Evolutionary conservation across 306 rosid species (phyloP), one percentile per base, ranked within the genome.

Genomic region (Quercus rubra): DNA sequence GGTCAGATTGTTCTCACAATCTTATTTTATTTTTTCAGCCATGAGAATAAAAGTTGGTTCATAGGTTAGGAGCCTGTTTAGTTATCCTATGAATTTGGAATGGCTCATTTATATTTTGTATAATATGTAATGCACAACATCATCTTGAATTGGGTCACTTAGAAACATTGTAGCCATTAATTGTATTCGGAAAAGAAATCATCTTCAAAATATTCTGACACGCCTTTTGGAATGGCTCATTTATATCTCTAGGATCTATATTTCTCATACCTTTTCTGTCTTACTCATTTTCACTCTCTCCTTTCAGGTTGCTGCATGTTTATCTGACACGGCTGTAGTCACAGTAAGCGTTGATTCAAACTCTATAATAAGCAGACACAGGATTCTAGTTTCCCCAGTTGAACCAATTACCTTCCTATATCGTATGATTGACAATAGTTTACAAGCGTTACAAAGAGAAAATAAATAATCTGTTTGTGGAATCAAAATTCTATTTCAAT

Each of bases 371-470:
- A 86, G 89, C 84, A 84, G 90, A 86, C 92, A 88, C 46, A 90
- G 95, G 78, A 92, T 89, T 84, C 89, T 76, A 74, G 88, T 90
- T 87, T 85, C 97, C 85, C 89, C 92, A 71, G 79, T 81, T 85
- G 33, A 89, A 19, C 94, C 97, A 49, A 81, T 87, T 81, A 87
- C 93, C 76, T 94, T 94, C 81, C 89, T 92, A 55, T 91, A 85
- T 55, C 97, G 98, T 92, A 92, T 21, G 51, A 78, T 54, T 59
- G 77, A 75, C 66, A 31, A 17, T 30, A 17, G 49, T 64, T 33
- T 64, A 6, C 23, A 64, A 3, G 15, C 3, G 0, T 59, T 31
- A 4, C 43, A 7, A 30, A 6, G 71, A 64, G 8, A 30, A 30
- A n/a, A 64, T 64, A 64, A 49, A 3, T 12, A 1, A 64, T 30